These are phyloP conservation scores for Sporothrix dimorphospora DNA, from an alignment of 2,329 filamentous ascomycete species.

Conservation along the genomic window DNA sequence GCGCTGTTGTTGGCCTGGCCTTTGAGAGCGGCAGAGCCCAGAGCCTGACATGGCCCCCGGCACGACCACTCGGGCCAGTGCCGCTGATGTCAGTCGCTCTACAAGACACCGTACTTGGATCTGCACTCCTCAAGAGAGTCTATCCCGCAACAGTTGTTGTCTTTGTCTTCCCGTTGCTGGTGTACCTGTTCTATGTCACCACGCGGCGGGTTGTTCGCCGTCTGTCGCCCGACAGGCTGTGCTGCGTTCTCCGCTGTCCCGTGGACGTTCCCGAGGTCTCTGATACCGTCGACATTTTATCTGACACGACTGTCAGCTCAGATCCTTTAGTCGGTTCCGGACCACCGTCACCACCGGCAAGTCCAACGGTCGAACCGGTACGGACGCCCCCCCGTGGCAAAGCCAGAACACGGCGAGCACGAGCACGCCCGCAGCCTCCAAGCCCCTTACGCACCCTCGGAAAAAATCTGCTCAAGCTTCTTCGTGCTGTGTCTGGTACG, in stretches of 20 bases:
- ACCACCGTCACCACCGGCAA: neutral
- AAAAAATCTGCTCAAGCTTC: neutral
- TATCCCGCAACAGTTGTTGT: neutral
- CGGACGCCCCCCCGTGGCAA: neutral
- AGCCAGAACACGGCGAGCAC: neutral
- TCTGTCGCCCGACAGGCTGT: neutral
- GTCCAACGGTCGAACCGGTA: neutral
- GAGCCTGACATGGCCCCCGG: constrained; percentile 23
- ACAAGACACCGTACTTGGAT: neutral
- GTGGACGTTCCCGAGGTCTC: too few species aligned
- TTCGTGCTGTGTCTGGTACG: neutral
- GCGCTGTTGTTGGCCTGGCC: constrained; percentile 16
- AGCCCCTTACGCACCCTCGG: neutral
- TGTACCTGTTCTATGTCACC: neutral
- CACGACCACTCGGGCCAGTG: too few species aligned
- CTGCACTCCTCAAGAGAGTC: neutral
- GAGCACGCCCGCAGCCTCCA: neutral
- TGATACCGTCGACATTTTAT: neutral
- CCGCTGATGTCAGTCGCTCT: neutral
- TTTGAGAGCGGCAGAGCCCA: constrained; percentile 27
- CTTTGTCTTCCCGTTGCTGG: neutral
- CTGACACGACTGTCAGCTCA: neutral
- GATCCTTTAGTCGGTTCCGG: too few species aligned
- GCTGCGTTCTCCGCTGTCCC: neutral
- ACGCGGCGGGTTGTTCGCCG: neutral